phyloP scores from a whole-genome alignment of 768 basidiomycete genomes.

The Rhodotorula diobovata region DNA sequence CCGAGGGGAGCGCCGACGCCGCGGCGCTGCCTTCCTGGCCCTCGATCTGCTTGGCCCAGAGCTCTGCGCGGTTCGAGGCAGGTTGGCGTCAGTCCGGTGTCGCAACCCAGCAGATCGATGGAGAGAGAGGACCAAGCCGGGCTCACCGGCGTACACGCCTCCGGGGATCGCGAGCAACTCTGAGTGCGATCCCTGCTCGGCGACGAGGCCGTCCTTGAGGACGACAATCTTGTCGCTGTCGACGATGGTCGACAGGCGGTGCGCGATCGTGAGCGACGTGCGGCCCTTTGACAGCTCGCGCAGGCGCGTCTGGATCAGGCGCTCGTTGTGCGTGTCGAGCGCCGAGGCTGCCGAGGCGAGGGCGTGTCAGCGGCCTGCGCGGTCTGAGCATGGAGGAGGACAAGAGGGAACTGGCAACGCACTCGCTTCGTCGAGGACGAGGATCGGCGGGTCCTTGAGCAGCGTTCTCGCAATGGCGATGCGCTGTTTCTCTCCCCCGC shows the following conservation, averaged over 20 bases:
- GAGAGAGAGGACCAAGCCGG: no score
- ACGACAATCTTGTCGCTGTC: slow-evolving; percentile 75
- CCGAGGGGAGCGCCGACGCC: neutral
- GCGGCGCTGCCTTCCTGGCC: slow-evolving; percentile 2
- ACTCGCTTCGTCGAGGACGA: slow-evolving; percentile 19
- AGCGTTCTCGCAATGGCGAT: slow-evolving; percentile 75
- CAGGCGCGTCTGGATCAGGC: slow-evolving; percentile 82
- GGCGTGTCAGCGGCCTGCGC: neutral
- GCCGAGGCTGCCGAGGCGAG: slow-evolving; percentile 50
- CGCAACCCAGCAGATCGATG: neutral
- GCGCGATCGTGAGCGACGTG: slow-evolving; percentile 36
- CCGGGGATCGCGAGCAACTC: slow-evolving; percentile 32
- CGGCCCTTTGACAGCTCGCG: slow-evolving; percentile 56
- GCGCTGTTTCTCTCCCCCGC: slow-evolving; percentile 64
- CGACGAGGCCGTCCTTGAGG: slow-evolving; percentile 79
- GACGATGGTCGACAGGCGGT: slow-evolving; percentile 54
- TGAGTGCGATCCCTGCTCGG: slow-evolving; percentile 61
- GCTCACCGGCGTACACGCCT: slow-evolving; percentile 32
- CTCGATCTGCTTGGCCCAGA: slow-evolving; percentile 34
- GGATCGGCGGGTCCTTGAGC: slow-evolving; percentile 63
- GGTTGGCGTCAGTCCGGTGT: no score
- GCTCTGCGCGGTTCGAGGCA: neutral
- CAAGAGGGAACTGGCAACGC: neutral
- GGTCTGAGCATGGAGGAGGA: no score
- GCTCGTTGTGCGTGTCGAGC: slow-evolving; percentile 82